Evolutionary conservation across 768 basidiomycete species (phyloP), one percentile per base, ranked within the genome.

Genomic region (Boletus sp.): DNA sequence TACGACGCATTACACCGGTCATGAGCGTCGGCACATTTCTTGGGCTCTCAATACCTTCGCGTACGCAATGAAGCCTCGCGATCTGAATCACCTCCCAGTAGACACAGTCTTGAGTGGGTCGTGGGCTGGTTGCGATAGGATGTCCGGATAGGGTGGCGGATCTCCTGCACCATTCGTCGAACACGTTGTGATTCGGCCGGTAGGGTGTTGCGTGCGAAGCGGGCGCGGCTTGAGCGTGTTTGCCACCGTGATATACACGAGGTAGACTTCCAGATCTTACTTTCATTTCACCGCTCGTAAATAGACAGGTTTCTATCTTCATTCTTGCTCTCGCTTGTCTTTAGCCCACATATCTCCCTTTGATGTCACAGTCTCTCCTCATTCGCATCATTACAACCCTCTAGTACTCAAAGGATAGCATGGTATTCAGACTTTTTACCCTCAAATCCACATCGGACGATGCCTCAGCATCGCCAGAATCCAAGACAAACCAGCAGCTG

Each of bases 401-500:
- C 48, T 19, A 29, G 14, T 14, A 9, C 47, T 29, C 47, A 48
- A 4, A 27, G 9, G 37, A 19, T 6, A 35, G 15, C 51, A 77
- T 76, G 74, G 73, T 77, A 35, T 78, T 79, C 56, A 65, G 73
- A 2, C 70, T 79, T 45, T 75, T 79, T 53, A 44, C 67, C 10
- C 70, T 74, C 56, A 79, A 73, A 49, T 65, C 64, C 5, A 47
- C 54, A 3, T 35, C 37, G 25, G 56, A 54, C 53, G 50, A 52
- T 35, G 25, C 54, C 17, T 10, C 56, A 5, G 49, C 63, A 43
- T 45, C 60, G 6, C 35, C 47, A 21, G 55, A 52, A 2, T 7
- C 41, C 7, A 56, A 25, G 47, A 38, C 59, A 10, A 39, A 32
- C 40, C 50, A 53, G 30, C 54, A 54, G 11, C 44, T 13, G 19